Evolutionary conservation across 768 basidiomycete genomes (phyloP).

Genomic region (Porphyrellus cyaneotinctus): DNA sequence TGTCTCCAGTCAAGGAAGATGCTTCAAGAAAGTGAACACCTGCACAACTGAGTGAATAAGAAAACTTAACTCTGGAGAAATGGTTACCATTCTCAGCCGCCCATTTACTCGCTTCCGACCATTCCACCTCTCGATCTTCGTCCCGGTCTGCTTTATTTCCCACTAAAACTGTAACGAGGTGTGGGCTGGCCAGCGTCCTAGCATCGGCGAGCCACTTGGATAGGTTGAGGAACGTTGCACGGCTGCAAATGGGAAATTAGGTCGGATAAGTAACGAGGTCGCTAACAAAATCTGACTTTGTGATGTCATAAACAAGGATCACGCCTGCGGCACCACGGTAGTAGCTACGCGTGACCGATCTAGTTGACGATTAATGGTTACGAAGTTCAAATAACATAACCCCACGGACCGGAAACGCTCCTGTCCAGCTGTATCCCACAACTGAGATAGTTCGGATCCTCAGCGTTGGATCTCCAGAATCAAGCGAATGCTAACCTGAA

Average conservation of each 20-base stretch:
- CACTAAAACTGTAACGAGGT: constrained; percentile 85
- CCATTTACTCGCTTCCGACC: constrained; percentile 93
- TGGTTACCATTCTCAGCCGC: constrained; percentile 87
- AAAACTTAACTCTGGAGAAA: constrained; percentile 1
- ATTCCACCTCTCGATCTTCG: constrained; percentile 93
- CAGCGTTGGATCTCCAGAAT: constrained; percentile 4
- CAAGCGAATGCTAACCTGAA: constrained; percentile 61
- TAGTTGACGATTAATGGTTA: constrained; percentile 28
- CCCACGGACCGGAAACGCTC: constrained; percentile 77
- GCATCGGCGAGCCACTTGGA: constrained; percentile 92
- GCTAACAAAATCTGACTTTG: constrained; percentile 49
- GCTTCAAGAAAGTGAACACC: constrained; percentile 92
- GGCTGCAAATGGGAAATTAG: constrained; percentile 45
- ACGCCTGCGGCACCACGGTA: constrained; percentile 93
- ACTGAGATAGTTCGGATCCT: constrained; percentile 40
- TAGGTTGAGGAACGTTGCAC: constrained; percentile 80
- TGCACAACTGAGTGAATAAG: constrained; percentile 30
- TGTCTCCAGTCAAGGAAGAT: constrained; percentile 88
- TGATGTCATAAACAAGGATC: constrained; percentile 92
- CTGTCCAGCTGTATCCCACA: constrained; percentile 98
- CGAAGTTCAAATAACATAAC: neutral
- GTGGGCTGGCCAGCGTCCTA: constrained; percentile 85
- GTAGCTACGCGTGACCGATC: constrained; percentile 91
- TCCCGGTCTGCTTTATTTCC: constrained; percentile 96
- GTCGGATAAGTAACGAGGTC: constrained; percentile 1